A percentile compares a stretch with the other conserved stretches of the same genome.
Conservation (phyloP, 116 monocot genomes). For the Papilionanthe hybrid region DNA sequence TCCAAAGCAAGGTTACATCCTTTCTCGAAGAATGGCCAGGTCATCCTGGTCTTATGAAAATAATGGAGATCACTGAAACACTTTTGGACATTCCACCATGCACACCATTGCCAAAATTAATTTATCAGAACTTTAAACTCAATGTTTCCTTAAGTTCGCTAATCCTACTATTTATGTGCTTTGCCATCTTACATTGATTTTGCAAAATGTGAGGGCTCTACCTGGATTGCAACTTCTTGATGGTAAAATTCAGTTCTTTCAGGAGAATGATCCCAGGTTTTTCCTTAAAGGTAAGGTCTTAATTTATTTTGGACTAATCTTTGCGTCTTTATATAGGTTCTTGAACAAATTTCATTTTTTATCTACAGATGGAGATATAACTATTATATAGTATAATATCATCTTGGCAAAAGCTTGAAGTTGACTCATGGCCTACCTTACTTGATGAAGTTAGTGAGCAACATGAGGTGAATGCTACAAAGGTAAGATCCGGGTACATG, state of each 20-base stretch:
- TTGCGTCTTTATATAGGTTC: neutral
- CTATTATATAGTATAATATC: conserved; percentile 41
- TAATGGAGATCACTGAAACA: conserved; percentile 39
- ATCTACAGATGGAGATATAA: conserved; percentile 50
- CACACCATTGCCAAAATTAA: conserved; percentile 74
- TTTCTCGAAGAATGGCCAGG: conserved; percentile 70
- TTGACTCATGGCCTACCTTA: conserved; percentile 75
- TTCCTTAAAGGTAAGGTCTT: conserved; percentile 40
- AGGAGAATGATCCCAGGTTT: conserved; percentile 58
- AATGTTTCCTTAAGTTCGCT: neutral
- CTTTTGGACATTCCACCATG: conserved; percentile 49
- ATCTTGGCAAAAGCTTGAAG: conserved; percentile 85
- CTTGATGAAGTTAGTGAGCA: conserved; percentile 59
- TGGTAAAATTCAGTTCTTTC: conserved; percentile 38
- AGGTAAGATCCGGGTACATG: conserved; percentile 29
- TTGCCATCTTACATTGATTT: conserved; percentile 7
- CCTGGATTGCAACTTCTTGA: conserved; percentile 63
- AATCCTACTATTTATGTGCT: neutral
- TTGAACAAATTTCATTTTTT: neutral
- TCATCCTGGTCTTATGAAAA: conserved; percentile 78
- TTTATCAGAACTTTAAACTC: neutral
- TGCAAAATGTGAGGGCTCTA: conserved; percentile 50
- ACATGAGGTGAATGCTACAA: conserved; percentile 61
- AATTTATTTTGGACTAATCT: neutral
- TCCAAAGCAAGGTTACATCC: conserved; percentile 34